Conservation (phyloP, 495 filamentous ascomycete genomes). For the Amorphotheca resinae region DNA sequence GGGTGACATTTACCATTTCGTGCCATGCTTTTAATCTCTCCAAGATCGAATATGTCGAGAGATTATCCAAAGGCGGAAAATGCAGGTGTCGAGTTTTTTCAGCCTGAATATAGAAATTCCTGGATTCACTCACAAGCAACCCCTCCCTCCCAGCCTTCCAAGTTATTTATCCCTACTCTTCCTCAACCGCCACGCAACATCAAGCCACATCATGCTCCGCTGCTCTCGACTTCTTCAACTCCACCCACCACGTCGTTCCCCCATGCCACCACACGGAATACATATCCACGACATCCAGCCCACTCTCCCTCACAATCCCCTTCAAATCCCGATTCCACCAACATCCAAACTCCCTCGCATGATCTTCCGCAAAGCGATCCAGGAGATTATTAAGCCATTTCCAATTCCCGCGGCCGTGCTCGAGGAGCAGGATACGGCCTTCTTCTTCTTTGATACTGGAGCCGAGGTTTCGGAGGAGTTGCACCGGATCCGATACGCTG, state of each 20-base stretch:
- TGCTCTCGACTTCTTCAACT: constrained; percentile 18
- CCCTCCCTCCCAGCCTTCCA: no score
- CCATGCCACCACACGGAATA: constrained; percentile 28
- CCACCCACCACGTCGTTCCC: constrained; percentile 22
- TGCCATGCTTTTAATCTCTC: no score
- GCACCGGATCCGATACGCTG: constrained; percentile 63
- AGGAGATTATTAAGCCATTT: constrained; percentile 66
- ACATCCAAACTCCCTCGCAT: constrained; percentile 80
- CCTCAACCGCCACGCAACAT: no score
- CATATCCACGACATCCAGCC: constrained; percentile 62
- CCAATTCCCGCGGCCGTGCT: constrained; percentile 77
- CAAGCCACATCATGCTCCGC: no score
- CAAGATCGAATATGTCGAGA: no score
- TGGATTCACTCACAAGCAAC: no score
- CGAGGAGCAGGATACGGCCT: constrained; percentile 72
- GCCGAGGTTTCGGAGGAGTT: constrained; percentile 49
- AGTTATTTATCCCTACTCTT: no score
- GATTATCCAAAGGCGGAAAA: no score
- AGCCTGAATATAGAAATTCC: no score
- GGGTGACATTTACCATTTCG: no score
- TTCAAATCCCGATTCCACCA: constrained; percentile 97
- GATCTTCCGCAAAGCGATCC: constrained; percentile 61
- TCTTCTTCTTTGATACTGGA: constrained; percentile 34
- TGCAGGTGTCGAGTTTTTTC: no score
- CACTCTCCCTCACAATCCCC: constrained; percentile 62